Conservation (phyloP, 2,329 filamentous ascomycete genomes). For the Herpomyces periplanetae region DNA sequence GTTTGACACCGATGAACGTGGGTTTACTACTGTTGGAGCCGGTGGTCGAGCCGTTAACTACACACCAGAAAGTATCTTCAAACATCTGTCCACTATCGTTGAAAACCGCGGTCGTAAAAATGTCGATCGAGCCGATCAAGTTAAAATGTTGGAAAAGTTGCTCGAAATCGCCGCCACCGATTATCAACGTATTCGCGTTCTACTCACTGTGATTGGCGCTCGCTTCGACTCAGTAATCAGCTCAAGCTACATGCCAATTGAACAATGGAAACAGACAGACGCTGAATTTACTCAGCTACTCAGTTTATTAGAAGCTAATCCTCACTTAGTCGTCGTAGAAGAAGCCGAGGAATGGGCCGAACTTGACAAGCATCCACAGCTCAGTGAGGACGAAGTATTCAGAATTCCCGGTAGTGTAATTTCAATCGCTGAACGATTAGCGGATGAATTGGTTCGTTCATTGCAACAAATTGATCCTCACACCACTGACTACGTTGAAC, state of each 20-base stretch:
- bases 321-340: conserved; percentile 52
- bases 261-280: conserved; percentile 53
- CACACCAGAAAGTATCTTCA: conserved; percentile 89
- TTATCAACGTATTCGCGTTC: conserved; percentile 72
- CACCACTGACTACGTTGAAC: conserved; percentile 91
- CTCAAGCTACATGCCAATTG: conserved; percentile 50
- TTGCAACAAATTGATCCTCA: conserved; percentile 90
- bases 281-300: conserved; percentile 35
- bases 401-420: conserved; percentile 75
- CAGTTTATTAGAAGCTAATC: conserved; percentile 33
- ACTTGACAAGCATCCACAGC: conserved; percentile 55
- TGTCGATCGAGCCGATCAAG: conserved; percentile 74
- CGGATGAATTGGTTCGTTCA: conserved; percentile 89
- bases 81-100: conserved; percentile 65
- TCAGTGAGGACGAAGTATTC: conserved; percentile 36
- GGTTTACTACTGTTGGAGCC: conserved; percentile 55
- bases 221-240: conserved; percentile 61
- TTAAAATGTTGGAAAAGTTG: conserved; percentile 86
- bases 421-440: conserved; percentile 68
- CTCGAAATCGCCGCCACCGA: conserved; percentile 54
- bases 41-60: conserved; percentile 63
- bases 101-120: conserved; percentile 97
- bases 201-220: conserved; percentile 62
- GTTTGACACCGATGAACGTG: conserved; percentile 28
- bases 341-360: conserved; percentile 94